Evolutionary conservation across 2,329 filamentous ascomycete species (phyloP).

Genomic region (Emmonsia crescens): DNA sequence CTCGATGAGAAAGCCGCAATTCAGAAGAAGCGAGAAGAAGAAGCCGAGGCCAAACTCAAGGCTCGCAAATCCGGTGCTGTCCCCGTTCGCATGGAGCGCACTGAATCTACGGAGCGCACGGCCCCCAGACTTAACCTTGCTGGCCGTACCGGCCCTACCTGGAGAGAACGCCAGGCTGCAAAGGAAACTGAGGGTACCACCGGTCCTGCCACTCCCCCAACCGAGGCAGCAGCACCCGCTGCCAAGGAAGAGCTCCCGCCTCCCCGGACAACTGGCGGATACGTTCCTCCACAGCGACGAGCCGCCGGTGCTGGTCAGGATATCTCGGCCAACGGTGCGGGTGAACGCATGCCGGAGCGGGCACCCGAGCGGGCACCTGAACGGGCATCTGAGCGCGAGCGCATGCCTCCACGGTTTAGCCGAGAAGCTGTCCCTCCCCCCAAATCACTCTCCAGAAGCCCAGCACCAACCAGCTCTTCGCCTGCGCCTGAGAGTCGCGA

Average conservation of each 20-base stretch:
- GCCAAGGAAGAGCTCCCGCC: constrained; percentile 2
- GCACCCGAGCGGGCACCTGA: background rate
- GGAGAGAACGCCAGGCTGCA: constrained; percentile 51
- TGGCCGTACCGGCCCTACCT: constrained; percentile 38
- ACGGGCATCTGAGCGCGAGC: background rate
- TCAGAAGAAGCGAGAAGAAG: constrained; percentile 77
- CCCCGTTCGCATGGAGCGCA: constrained; percentile 26
- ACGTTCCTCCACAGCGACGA: constrained; percentile 12
- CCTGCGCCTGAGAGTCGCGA: constrained; percentile 8
- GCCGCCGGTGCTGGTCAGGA: constrained; percentile 7
- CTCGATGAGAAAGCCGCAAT: constrained; percentile 51
- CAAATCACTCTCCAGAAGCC: constrained; percentile 8
- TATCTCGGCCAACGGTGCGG: constrained; percentile 8
- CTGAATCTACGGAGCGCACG: constrained; percentile 40
- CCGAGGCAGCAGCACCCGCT: constrained; percentile 18
- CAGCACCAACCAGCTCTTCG: constrained; percentile 5
- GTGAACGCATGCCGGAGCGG: constrained; percentile 1
- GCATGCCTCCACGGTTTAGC: constrained; percentile 1
- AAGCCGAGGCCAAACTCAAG: constrained; percentile 66
- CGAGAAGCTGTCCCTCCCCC: constrained; percentile 4
- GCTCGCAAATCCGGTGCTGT: constrained; percentile 49
- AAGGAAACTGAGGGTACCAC: constrained; percentile 29
- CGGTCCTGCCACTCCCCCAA: constrained; percentile 13
- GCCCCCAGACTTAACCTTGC: constrained; percentile 48
- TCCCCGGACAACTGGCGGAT: constrained; percentile 6